Base-by-base conservation (phyloP, 257 asterid species). In the Solanum bulbocastanum region DNA sequence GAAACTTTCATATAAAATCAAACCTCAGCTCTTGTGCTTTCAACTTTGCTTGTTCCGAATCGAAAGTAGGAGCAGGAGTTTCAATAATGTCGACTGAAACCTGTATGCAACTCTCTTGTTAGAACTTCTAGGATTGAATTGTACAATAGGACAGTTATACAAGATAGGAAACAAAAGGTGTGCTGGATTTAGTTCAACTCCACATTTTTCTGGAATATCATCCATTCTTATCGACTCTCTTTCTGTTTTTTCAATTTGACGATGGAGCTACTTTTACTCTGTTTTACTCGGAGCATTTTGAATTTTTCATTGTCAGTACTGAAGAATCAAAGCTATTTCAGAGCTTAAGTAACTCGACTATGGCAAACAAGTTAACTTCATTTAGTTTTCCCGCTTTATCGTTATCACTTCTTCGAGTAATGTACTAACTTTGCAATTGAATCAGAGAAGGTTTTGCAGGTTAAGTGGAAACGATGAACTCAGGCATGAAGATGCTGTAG, bases 21-120 rank as follows among this genome's bases (percentile, higher is more conserved):
- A 89, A 95, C 98, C 98, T 94, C 85, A 95, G 89, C 87, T 90
- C 90, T 87, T 89, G 93, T 72, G 93, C 92, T 87, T 91, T 92
- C 90, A 91, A 82, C 91, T 89, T 91, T n/a, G 90, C 93, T 90
- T 89, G 90, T 92, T 93, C 96, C 39, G 98, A 94, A 84, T 87
- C 83, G 37, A 72, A 90, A 86, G 89, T 37, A n/a, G 93, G 78
- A 40, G 68, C 15, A 25, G 87, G 78, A 89, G 90, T 89, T 90
- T 92, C 96, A 85, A 92, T 89, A 87, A 96, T 93, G 90, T 92
- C 87, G 33, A 89, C 87, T 65, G 89, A 88, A 87, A 69, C 91
- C 94, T 92, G 93, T 62, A 88, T 85, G 71, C 40, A 90, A 87
- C 76, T 65, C 58, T 83, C 46, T 30, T 81, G 89, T 83, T 49